Conservation (phyloP, 176 grass and related monocot genomes). For the Lolium rigidum region DNA sequence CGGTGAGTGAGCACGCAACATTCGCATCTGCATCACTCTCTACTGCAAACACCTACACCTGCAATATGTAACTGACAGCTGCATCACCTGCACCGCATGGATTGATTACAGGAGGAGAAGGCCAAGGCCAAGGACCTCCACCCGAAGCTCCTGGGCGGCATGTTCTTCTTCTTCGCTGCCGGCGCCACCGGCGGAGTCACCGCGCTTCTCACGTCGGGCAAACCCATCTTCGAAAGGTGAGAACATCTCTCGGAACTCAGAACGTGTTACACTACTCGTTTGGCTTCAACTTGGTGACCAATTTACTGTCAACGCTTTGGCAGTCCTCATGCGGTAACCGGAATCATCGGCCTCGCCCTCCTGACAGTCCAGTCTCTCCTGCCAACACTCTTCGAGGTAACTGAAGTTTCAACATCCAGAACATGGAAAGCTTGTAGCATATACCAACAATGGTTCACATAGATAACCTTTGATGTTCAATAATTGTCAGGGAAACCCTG, state of each 20-base stretch:
- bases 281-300: conserved; percentile 17
- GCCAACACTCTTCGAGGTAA: conserved; percentile 81
- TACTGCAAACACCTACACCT: background rate
- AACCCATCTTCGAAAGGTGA: conserved; percentile 95
- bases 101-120: conserved; percentile 72
- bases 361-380: conserved; percentile 79
- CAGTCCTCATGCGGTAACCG: conserved; percentile 86
- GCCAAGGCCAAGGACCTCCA: conserved; percentile 95
- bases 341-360: conserved; percentile 67
- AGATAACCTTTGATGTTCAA: background rate
- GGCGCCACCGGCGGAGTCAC: conserved; percentile 86
- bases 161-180: conserved; percentile 97
- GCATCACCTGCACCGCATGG: background rate
- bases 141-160: conserved; percentile 86
- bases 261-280: background rate
- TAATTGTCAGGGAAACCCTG: conserved; percentile 59
- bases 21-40: background rate
- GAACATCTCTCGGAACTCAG: background rate
- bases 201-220: conserved; percentile 81
- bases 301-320: too few species aligned
- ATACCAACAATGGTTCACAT: background rate
- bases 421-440: too few species aligned
- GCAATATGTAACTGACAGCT: background rate
- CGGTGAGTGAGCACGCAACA: conserved; percentile 63
- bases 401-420: background rate